These are phyloP conservation scores for Amaranthus hypochondriacus DNA, from an alignment of 148 eudicot species.

Conservation along the genomic window DNA sequence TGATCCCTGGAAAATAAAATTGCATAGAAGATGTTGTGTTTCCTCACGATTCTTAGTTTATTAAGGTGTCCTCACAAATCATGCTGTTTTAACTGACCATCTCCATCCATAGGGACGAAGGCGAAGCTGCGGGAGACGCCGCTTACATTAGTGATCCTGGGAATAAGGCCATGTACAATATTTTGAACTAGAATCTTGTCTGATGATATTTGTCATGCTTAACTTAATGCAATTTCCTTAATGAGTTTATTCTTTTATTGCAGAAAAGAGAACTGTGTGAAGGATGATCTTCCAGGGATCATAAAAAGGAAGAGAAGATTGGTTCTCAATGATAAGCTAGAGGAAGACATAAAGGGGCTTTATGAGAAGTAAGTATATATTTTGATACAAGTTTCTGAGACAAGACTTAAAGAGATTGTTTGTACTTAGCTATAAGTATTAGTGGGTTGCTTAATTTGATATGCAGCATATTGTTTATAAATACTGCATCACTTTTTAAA, in stretches of 20 bases:
- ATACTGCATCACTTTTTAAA: constrained; percentile 3
- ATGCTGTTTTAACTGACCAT: constrained; percentile 5
- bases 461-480: background rate
- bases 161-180: constrained; percentile 36
- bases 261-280: constrained; percentile 35
- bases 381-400: background rate
- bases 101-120: constrained; percentile 35
- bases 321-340: constrained; percentile 48
- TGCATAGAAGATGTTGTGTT: background rate
- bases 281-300: constrained; percentile 32
- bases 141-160: constrained; percentile 22
- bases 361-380: constrained; percentile 57
- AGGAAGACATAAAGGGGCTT: constrained; percentile 47
- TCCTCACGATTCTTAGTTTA: background rate
- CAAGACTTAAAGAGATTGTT: background rate
- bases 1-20: background rate
- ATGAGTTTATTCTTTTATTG: constrained; percentile 25
- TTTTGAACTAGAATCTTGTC: constrained; percentile 1
- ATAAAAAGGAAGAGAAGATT: constrained; percentile 50
- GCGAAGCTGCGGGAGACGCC: constrained; percentile 27
- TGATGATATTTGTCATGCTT: background rate
- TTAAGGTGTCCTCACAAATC: background rate
- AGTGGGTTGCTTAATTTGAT: background rate
- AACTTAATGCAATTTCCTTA: constrained; percentile 6
- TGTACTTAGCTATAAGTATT: background rate